Evolutionary conservation across 306 rosid species (phyloP).

Genomic region (Pyrus communis): DNA sequence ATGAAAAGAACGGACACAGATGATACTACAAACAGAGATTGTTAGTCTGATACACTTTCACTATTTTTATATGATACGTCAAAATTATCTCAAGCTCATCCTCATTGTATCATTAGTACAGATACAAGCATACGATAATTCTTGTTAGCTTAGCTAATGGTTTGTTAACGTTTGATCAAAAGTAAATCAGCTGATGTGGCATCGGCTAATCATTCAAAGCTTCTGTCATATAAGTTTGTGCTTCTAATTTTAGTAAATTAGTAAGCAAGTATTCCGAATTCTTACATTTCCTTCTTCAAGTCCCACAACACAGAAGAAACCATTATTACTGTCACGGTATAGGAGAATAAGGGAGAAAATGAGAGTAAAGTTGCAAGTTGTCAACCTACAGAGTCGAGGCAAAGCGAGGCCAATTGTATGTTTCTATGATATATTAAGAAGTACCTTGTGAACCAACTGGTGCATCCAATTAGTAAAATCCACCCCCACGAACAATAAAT

Average conservation of each 20-base stretch:
- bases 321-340: neutral
- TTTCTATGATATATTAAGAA: neutral
- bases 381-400: neutral
- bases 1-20: neutral
- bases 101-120: too few species aligned
- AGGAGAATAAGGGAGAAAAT: neutral
- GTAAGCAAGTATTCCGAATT: too few species aligned
- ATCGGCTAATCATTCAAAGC: too few species aligned
- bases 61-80: neutral
- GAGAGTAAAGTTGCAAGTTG: neutral
- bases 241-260: too few species aligned
- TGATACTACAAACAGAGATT: neutral
- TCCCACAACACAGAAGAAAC: neutral
- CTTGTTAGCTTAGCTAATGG: too few species aligned
- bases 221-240: too few species aligned
- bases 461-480: constrained; percentile 20
- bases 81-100: too few species aligned
- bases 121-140: too few species aligned
- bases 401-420: neutral
- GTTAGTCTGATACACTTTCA: neutral
- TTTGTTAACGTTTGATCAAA: too few species aligned
- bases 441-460: constrained; percentile 58
- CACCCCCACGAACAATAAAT: constrained; percentile 8
- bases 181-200: too few species aligned
- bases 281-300: neutral